A percentile compares a stretch with the other conserved stretches of the same genome.
Conservation (phyloP, 257 asterid species). For the Nicotiana noctiflora region DNA sequence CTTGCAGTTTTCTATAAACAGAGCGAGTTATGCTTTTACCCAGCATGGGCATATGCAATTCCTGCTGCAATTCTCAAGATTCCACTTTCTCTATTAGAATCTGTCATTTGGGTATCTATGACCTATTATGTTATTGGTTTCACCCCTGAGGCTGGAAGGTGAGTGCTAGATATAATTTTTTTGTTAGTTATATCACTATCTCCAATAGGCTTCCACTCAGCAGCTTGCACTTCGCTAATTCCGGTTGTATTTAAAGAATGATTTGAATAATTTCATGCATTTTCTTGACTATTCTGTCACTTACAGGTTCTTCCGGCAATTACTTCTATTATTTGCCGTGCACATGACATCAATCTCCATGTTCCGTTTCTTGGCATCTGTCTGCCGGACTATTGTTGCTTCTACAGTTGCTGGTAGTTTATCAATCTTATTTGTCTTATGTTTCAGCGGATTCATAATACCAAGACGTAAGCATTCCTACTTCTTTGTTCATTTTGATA, state of each 20-base stretch:
- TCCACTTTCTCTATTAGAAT: constrained; percentile 42
- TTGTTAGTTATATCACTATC: neutral
- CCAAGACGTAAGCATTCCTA: constrained; percentile 41
- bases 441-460: constrained; percentile 57
- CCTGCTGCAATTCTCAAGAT: constrained; percentile 43
- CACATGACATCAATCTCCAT: constrained; percentile 55
- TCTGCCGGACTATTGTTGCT: constrained; percentile 38
- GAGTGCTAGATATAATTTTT: constrained; percentile 12
- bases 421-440: constrained; percentile 26
- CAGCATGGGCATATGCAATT: constrained; percentile 53
- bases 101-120: constrained; percentile 49
- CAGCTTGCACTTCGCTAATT: neutral
- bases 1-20: constrained; percentile 52
- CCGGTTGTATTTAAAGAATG: neutral
- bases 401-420: constrained; percentile 42
- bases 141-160: constrained; percentile 59
- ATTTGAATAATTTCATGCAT: neutral
- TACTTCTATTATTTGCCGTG: constrained; percentile 36
- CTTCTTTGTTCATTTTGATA: neutral
- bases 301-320: constrained; percentile 55
- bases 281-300: neutral
- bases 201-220: neutral
- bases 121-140: constrained; percentile 48
- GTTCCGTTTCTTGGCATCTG: constrained; percentile 60
- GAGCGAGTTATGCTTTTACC: constrained; percentile 39